Base-by-base conservation (phyloP, 1,139 yeast genomes). In the Torulaspora globosa region DNA sequence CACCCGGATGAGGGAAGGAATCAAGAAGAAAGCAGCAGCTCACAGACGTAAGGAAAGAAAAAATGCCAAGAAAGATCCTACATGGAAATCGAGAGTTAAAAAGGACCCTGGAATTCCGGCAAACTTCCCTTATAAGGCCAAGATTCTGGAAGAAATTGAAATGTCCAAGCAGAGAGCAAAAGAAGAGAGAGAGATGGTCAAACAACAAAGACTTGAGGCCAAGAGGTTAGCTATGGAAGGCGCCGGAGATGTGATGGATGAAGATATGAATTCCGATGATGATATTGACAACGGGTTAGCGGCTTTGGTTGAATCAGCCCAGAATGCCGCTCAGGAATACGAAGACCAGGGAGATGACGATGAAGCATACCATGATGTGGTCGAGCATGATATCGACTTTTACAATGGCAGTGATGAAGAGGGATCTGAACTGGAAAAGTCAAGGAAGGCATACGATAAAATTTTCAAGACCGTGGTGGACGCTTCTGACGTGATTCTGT, bases 41-140 rank as follows among this genome's bases (percentile, higher is more conserved):
- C 94, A 90, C 60, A 77, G 84, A 58, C 80, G 95, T 69, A 92
- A 92, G 67, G 85, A 85, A 65, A 79, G 76, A 59, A 92, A 92
- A 70, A 57, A 68, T 16, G 78, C 95, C 28, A 92, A 92, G 76
- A 89, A 80, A 66, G 97, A 90, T 66, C 80, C 80, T 6, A 90
- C 97, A 11, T 92, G 98, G 98, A 88, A 79, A 66, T 85, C 96
- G 29, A 80, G 83, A 64, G 70, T 71, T 49, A 79, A 80, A 61
- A 90, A 86, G 70, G 97, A 89, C 66, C 90, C 90, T 7, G 97
- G 97, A 57, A 92, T 92, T 58, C 99, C 99, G 46, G 74, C 95
- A 41, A 82, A 84, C 57, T 92, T 89, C 76, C 98, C 97, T 29
- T 90, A 88, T 72, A 92, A 90, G 68, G 95, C 86, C 55, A 77